Evolutionary conservation across 2,329 filamentous ascomycete species (phyloP).

Genomic region (Amauroascus verrucosus): DNA sequence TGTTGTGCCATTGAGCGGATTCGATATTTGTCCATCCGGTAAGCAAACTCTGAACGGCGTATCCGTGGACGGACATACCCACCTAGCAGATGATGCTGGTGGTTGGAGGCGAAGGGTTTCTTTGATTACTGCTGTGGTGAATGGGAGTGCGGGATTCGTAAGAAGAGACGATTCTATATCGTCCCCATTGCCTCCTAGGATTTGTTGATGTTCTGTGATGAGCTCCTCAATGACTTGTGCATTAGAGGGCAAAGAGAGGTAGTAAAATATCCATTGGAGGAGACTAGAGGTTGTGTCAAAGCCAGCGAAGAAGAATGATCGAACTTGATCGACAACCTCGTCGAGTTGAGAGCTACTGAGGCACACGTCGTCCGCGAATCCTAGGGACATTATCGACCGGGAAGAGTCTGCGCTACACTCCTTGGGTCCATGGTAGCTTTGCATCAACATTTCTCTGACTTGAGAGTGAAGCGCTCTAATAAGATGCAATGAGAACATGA

Average conservation of each 20-base stretch:
- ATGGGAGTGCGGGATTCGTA: slow-evolving; percentile 38
- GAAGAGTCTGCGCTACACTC: background rate
- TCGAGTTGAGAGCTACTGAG: background rate
- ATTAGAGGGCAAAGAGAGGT: slow-evolving; percentile 21
- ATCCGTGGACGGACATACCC: slow-evolving; percentile 9
- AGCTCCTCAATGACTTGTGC: slow-evolving; percentile 29
- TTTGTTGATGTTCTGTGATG: slow-evolving; percentile 43
- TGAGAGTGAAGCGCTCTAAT: background rate
- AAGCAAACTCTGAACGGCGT: background rate
- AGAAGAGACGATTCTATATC: slow-evolving; percentile 28
- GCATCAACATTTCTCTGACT: background rate
- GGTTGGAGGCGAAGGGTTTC: slow-evolving; percentile 44
- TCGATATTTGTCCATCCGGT: background rate
- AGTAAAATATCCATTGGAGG: slow-evolving; percentile 19
- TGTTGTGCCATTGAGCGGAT: background rate
- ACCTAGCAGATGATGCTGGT: slow-evolving; percentile 23
- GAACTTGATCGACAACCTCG: slow-evolving; percentile 19
- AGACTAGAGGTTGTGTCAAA: slow-evolving; percentile 29
- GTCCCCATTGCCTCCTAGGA: slow-evolving; percentile 40
- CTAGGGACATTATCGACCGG: background rate
- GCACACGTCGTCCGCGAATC: background rate
- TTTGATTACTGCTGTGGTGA: slow-evolving; percentile 45
- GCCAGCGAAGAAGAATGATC: slow-evolving; percentile 28
- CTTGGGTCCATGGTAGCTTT: background rate
- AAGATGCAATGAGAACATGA: background rate